Percentiles rank a stretch among this genome's conserved stretches.
Evolutionary conservation across 1,284 basidiomycete genomes (phyloP).

Genomic region (Ustilago curta): DNA sequence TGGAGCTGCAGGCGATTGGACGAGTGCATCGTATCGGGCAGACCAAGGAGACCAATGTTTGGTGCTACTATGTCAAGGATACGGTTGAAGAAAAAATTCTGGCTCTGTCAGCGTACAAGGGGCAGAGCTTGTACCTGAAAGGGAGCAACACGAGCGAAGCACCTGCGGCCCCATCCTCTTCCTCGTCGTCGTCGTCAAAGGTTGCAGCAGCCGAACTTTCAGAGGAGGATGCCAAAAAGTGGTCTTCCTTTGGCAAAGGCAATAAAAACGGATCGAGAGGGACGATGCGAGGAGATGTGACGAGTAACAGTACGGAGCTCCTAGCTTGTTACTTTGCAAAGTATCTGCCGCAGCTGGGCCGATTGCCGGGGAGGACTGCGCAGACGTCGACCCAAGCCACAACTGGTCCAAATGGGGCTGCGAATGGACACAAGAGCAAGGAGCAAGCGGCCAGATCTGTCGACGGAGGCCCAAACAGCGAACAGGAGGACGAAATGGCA

Average conservation of each 20-base stretch:
- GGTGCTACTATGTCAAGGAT: constrained; percentile 59
- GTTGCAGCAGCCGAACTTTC: constrained; percentile 27
- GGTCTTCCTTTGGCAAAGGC: constrained; percentile 31
- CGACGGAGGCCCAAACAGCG: background rate
- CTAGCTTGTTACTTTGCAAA: constrained; percentile 56
- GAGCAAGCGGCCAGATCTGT: background rate
- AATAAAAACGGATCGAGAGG: constrained; percentile 12
- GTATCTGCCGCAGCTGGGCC: constrained; percentile 22
- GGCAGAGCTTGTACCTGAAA: constrained; percentile 55
- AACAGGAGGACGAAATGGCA: constrained; percentile 23
- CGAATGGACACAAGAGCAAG: background rate
- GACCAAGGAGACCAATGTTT: constrained; percentile 58
- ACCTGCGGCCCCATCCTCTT: constrained; percentile 6
- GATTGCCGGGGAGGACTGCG: background rate
- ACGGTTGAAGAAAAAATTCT: constrained; percentile 65
- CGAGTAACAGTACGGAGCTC: constrained; percentile 51
- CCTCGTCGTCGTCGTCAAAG: constrained; percentile 6
- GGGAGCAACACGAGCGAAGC: constrained; percentile 33
- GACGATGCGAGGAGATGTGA: constrained; percentile 48
- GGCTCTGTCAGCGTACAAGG: constrained; percentile 46
- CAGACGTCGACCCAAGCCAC: background rate
- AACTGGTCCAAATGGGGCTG: background rate
- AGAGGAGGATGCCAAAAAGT: constrained; percentile 34
- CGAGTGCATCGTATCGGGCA: constrained; percentile 66
- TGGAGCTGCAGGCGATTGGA: constrained; percentile 65